These are phyloP conservation scores for Syzygium aromaticum DNA, from an alignment of 345 rosid genomes.

Conservation along the genomic window DNA sequence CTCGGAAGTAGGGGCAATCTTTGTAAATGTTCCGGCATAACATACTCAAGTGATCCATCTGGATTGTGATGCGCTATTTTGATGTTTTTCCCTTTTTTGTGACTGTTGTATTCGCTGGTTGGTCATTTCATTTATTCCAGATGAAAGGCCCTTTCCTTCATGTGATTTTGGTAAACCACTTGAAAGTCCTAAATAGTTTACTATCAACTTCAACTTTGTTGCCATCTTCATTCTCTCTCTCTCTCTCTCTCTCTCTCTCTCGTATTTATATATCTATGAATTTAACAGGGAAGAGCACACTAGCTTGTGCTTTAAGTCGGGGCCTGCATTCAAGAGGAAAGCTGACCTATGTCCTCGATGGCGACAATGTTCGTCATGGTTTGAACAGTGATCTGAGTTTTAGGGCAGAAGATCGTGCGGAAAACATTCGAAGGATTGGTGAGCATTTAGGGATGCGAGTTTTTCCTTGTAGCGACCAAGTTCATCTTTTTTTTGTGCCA, in stretches of 20 bases:
- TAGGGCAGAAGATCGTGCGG: constrained; percentile 60
- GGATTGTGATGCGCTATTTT: background rate
- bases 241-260: background rate
- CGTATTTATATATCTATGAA: background rate
- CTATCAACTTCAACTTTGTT: background rate
- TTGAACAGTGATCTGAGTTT: constrained; percentile 65
- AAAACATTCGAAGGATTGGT: constrained; percentile 76
- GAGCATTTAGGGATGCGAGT: background rate
- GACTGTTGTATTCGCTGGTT: background rate
- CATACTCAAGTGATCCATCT: background rate
- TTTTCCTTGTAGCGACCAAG: background rate
- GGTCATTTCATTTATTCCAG: background rate
- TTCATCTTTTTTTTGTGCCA: background rate
- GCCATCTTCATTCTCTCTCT: background rate
- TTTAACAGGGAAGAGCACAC: constrained; percentile 68
- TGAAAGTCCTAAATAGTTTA: background rate
- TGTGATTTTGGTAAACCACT: background rate
- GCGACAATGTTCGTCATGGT: constrained; percentile 79
- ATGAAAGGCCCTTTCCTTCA: background rate
- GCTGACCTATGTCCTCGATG: constrained; percentile 67
- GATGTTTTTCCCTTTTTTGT: background rate
- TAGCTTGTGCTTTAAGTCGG: constrained; percentile 62
- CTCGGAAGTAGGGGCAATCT: background rate
- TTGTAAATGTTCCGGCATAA: background rate
- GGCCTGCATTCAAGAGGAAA: constrained; percentile 56